Conservation (phyloP, 208 protist genomes). For the Leishmania gerbilli region DNA sequence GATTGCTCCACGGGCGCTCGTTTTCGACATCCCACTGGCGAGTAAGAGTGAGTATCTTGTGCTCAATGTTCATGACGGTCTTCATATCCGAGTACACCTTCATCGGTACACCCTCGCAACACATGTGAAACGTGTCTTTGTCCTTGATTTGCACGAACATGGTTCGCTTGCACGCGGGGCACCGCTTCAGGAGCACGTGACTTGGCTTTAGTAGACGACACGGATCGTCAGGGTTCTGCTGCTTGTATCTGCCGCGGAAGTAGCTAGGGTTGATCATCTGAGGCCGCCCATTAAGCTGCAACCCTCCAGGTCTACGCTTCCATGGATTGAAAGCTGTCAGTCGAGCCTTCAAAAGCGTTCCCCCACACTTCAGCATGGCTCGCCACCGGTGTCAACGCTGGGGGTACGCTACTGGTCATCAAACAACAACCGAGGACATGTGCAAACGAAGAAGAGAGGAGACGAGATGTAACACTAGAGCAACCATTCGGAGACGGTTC, state of each 20-base stretch:
- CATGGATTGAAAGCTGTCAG: slow-evolving; percentile 86
- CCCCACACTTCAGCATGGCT: slow-evolving; percentile 38
- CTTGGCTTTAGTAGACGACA: slow-evolving; percentile 70
- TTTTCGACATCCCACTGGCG: slow-evolving; percentile 87
- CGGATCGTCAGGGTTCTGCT: slow-evolving; percentile 80
- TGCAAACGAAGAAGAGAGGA: slow-evolving; percentile 20
- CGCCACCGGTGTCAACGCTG: neutral
- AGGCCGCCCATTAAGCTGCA: slow-evolving; percentile 70
- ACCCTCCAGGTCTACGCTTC: slow-evolving; percentile 72
- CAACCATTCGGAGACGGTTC: neutral
- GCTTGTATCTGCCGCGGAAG: slow-evolving; percentile 53
- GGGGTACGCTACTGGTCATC: neutral
- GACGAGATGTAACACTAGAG: neutral
- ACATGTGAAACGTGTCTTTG: slow-evolving; percentile 81
- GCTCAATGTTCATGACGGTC: slow-evolving; percentile 80
- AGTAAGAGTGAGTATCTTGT: slow-evolving; percentile 49
- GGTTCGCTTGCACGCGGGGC: slow-evolving; percentile 73
- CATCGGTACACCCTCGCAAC: slow-evolving; percentile 83
- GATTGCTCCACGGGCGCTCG: slow-evolving; percentile 76
- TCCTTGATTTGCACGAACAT: slow-evolving; percentile 62
- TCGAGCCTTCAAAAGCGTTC: slow-evolving; percentile 33
- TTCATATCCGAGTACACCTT: slow-evolving; percentile 77
- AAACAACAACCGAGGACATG: slow-evolving; percentile 27
- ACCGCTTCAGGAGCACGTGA: slow-evolving; percentile 84
- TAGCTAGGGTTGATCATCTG: slow-evolving; percentile 79